Evolutionary conservation across 73 alveolate genomes (phyloP).

Genomic region (Tetrahymena borealis): DNA sequence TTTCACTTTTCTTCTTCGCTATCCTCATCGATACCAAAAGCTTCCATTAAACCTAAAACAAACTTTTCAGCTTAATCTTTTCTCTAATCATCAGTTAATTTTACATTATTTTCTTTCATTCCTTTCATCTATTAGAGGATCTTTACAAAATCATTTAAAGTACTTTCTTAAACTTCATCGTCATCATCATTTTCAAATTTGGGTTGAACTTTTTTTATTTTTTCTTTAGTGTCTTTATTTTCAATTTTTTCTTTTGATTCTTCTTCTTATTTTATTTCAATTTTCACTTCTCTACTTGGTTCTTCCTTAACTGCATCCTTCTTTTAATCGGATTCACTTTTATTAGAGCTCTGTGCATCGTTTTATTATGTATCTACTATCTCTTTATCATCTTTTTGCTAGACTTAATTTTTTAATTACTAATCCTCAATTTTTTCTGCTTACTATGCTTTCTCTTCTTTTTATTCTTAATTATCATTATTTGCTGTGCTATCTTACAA

Average conservation of each 20-base stretch:
- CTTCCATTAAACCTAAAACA: background rate
- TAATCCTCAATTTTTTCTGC: background rate
- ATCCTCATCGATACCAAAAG: background rate
- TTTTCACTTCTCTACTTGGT: too few species aligned
- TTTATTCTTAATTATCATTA: background rate
- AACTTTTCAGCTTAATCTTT: background rate
- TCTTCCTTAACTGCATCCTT: too few species aligned
- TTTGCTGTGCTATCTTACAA: background rate
- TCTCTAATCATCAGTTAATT: background rate
- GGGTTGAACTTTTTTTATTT: background rate
- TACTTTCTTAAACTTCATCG: background rate
- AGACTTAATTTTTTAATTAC: background rate
- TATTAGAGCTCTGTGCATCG: too few species aligned
- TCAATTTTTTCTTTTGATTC: background rate
- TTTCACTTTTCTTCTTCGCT: background rate
- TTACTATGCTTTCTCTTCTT: background rate
- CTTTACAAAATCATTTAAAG: background rate
- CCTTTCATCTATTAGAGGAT: background rate
- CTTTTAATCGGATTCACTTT: too few species aligned
- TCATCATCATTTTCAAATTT: background rate
- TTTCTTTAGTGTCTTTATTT: background rate
- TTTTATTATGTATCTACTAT: background rate
- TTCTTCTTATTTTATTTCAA: too few species aligned
- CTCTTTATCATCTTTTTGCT: background rate
- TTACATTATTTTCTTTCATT: background rate